A percentile compares a stretch with the other conserved stretches of the same genome.
phyloP scores from a whole-genome alignment of 805 yeast genomes.

The Torulaspora microellipsoides region DNA sequence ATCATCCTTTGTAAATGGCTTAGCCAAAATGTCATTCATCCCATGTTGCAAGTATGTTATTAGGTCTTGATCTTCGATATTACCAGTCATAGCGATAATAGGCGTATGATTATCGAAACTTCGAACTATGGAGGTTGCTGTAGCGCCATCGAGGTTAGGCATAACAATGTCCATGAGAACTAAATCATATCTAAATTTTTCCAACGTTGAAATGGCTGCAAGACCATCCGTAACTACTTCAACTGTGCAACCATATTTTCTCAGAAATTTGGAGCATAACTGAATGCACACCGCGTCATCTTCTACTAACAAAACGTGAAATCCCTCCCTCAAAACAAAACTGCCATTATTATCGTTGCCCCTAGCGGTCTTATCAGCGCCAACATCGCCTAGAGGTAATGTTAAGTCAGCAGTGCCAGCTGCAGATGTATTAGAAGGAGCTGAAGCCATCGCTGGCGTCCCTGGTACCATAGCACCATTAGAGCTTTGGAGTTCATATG shows the following conservation, averaged over 20 bases:
- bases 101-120: conserved; percentile 82
- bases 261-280: conserved; percentile 73
- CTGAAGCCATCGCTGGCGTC: conserved; percentile 6
- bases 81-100: conserved; percentile 91
- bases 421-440: conserved; percentile 3
- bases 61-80: conserved; percentile 75
- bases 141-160: conserved; percentile 86
- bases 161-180: conserved; percentile 85
- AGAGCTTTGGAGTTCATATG: conserved; percentile 10
- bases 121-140: conserved; percentile 86
- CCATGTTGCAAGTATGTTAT: conserved; percentile 81
- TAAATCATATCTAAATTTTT: conserved; percentile 65
- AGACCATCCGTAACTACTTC: conserved; percentile 92
- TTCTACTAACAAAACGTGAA: conserved; percentile 72
- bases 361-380: conserved; percentile 8
- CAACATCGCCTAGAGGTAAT: conserved; percentile 11
- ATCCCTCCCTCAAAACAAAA: conserved; percentile 38
- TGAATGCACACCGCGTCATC: conserved; percentile 81
- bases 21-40: conserved; percentile 87
- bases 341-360: conserved; percentile 8
- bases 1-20: conserved; percentile 89
- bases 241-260: conserved; percentile 87
- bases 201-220: conserved; percentile 75
- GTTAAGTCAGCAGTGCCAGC: conserved; percentile 12
- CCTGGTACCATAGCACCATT: conserved; percentile 12